Evolutionary conservation across 192 early-diverging fungal species (phyloP).

Genomic region (Dispira parvispora): DNA sequence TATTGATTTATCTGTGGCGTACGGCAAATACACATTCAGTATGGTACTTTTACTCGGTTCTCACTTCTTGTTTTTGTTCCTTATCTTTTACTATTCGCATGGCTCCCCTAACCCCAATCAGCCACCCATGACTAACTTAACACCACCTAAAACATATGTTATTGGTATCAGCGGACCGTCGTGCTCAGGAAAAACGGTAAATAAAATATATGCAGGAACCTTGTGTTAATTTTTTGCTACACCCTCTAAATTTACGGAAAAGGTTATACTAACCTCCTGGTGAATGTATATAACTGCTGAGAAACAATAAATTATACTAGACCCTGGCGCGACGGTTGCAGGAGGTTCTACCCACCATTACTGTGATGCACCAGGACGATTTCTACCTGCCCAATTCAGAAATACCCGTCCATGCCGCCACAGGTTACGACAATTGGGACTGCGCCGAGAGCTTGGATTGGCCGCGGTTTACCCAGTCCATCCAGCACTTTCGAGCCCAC

Average conservation of each 20-base stretch:
- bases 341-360: constrained; percentile 36
- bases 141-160: too few species aligned
- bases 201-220: constrained; percentile 1
- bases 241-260: background rate
- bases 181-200: constrained; percentile 54
- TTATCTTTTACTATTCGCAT: too few species aligned
- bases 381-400: constrained; percentile 51
- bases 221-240: background rate
- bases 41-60: too few species aligned
- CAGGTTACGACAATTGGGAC: constrained; percentile 58
- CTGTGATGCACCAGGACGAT: constrained; percentile 56
- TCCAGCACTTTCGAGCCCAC: background rate
- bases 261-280: background rate
- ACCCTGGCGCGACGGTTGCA: constrained; percentile 37
- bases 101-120: too few species aligned
- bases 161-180: constrained; percentile 30
- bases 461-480: background rate
- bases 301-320: constrained; percentile 12
- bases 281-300: background rate
- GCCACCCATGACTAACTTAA: too few species aligned
- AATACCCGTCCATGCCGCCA: constrained; percentile 40
- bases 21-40: too few species aligned
- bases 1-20: too few species aligned
- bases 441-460: constrained; percentile 55
- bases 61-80: too few species aligned